Percentiles rank a stretch among this genome's conserved stretches.
phyloP scores from a whole-genome alignment of 805 yeast species.

The Torulaspora microellipsoides region DNA sequence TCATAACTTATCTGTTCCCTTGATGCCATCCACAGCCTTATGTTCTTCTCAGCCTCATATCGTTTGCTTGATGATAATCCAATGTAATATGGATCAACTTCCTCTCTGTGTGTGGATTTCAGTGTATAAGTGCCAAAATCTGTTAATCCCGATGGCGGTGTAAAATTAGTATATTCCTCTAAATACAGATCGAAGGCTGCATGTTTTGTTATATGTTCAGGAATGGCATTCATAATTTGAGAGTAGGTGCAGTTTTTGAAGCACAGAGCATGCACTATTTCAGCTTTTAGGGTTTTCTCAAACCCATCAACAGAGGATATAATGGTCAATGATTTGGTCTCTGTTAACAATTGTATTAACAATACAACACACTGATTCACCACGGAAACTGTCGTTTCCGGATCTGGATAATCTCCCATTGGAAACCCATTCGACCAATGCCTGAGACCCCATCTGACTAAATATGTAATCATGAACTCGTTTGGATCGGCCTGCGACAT shows the following conservation, averaged over 20 bases:
- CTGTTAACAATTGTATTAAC: slow-evolving; percentile 63
- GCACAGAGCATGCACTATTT: slow-evolving; percentile 79
- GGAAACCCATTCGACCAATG: slow-evolving; percentile 48
- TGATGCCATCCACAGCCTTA: slow-evolving; percentile 48
- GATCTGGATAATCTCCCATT: slow-evolving; percentile 41
- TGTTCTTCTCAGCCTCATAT: slow-evolving; percentile 71
- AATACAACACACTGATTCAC: slow-evolving; percentile 75
- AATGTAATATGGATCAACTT: slow-evolving; percentile 77
- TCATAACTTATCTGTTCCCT: slow-evolving; percentile 37
- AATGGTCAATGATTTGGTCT: slow-evolving; percentile 55
- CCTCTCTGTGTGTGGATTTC: slow-evolving; percentile 48
- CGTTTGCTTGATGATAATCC: slow-evolving; percentile 73
- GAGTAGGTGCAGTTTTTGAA: slow-evolving; percentile 70
- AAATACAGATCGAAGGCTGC: slow-evolving; percentile 66
- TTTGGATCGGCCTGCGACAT: slow-evolving; percentile 55
- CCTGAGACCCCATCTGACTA: slow-evolving; percentile 65
- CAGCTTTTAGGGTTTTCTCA: slow-evolving; percentile 52
- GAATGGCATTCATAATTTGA: slow-evolving; percentile 60
- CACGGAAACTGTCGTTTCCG: slow-evolving; percentile 47
- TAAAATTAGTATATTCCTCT: slow-evolving; percentile 51
- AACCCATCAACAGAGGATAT: slow-evolving; percentile 45
- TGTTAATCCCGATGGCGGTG: slow-evolving; percentile 53
- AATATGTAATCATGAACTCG: slow-evolving; percentile 49
- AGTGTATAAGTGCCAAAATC: slow-evolving; percentile 65
- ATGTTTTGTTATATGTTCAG: slow-evolving; percentile 71